Evolutionary conservation across 2,329 filamentous ascomycete genomes (phyloP), one percentile per base, ranked within the genome.

Genomic region (Ophiostoma ulmi): DNA sequence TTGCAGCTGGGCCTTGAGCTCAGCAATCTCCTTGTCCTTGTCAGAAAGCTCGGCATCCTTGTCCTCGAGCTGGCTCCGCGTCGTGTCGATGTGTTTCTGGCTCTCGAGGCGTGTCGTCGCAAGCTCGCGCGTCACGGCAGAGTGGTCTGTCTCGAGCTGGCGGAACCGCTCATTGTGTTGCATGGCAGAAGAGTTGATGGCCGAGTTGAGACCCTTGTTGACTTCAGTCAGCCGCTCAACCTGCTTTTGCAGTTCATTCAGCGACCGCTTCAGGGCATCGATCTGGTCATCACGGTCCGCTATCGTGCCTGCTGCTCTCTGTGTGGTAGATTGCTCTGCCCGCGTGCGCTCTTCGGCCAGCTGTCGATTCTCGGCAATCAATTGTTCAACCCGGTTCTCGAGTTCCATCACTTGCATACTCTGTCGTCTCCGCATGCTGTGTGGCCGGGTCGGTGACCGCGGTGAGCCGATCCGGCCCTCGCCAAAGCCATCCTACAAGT

Each of bases 381-480:
- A 85, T 79, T 94, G 90, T 75, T 97, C 93, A 76, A 99, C 86
- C 77, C 87, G 88, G 72, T 87, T 85, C 83, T 98, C 93, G 78
- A 99, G 89, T 77, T 99, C 94, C 73, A 98, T 89, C 70, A 94
- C 89, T 82, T 98, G 94, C 90, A 98, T 94, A 85, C 94, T 98
- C 81, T 97, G 95, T 78, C 94, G 92, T 78, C 94, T 94, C 76
- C 94, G 94, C 87, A 99, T 91, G 84, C 93, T 97, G 78, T 94
- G 93, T 76, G 95, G 94, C 80, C 94, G 90, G 75, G 93, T 97
- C 70, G 95, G 95, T 77, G 95, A 98, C 77, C 91, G 89, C 77
- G 94, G 93, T 79, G 93, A 97, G 78, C 90, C 90, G 78, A 91
- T 87, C 78, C 87, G 92, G 81, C 91, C 92, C 82, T 97, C 93